These are phyloP conservation scores for Coemansia sp. DNA, from an alignment of 192 early-diverging fungal species.

Conservation along the genomic window DNA sequence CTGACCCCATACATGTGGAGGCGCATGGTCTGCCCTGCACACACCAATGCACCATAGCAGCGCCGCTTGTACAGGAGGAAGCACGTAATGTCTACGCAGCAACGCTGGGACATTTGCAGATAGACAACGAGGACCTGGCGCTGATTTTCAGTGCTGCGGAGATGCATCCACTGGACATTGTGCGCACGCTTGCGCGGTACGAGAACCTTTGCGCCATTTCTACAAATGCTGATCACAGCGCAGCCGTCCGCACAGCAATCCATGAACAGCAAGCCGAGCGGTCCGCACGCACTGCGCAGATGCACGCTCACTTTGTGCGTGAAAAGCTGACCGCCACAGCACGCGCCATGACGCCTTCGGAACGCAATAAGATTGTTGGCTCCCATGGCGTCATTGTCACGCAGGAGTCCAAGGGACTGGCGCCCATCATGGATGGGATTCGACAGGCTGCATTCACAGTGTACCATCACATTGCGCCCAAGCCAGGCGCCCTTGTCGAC, in stretches of 20 bases:
- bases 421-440: slow-evolving; percentile 6
- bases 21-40: background rate
- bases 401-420: slow-evolving; percentile 6
- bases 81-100: slow-evolving; percentile 19
- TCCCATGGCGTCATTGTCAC: slow-evolving; percentile 6
- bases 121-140: slow-evolving; percentile 7
- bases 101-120: slow-evolving; percentile 2
- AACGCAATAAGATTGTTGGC: background rate
- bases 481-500: slow-evolving; percentile 13
- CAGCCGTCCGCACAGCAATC: background rate
- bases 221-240: background rate
- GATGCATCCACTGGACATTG: slow-evolving; percentile 22
- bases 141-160: slow-evolving; percentile 13
- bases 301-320: slow-evolving; percentile 24
- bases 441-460: slow-evolving; percentile 17
- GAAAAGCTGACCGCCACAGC: background rate
- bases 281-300: slow-evolving; percentile 13
- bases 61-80: slow-evolving; percentile 3
- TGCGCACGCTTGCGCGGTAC: slow-evolving; percentile 3
- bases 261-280: slow-evolving; percentile 9
- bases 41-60: slow-evolving; percentile 13
- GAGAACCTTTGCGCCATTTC: background rate
- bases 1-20: background rate
- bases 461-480: slow-evolving; percentile 19
- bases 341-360: background rate